These are phyloP conservation scores for Debaryomyces fabryi DNA, from an alignment of 1,139 yeast genomes.

Conservation along the genomic window DNA sequence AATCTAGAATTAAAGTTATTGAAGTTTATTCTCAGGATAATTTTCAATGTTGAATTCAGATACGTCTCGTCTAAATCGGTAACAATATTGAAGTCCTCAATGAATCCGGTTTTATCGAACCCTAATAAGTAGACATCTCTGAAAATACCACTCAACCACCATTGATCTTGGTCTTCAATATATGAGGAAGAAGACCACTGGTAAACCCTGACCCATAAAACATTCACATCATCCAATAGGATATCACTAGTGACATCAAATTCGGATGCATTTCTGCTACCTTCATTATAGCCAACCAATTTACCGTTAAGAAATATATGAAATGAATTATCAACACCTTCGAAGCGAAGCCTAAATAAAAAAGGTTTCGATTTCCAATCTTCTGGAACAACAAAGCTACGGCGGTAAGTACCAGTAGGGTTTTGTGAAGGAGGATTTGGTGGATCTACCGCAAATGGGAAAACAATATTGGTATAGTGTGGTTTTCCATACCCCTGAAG, in stretches of 20 bases:
- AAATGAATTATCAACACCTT: slow-evolving; percentile 36
- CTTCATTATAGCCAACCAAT: slow-evolving; percentile 32
- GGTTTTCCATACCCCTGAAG: slow-evolving; percentile 35
- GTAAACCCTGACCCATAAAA: slow-evolving; percentile 28
- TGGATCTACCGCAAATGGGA: slow-evolving; percentile 34
- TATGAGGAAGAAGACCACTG: slow-evolving; percentile 35
- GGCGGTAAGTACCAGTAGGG: slow-evolving; percentile 35
- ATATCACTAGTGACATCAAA: slow-evolving; percentile 21
- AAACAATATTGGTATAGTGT: slow-evolving; percentile 32
- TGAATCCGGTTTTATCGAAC: slow-evolving; percentile 14
- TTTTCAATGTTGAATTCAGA: slow-evolving; percentile 9
- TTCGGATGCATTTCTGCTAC: slow-evolving; percentile 34
- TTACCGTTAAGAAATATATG: slow-evolving; percentile 30
- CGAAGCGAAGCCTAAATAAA: slow-evolving; percentile 28
- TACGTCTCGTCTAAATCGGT: slow-evolving; percentile 17
- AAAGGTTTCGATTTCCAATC: slow-evolving; percentile 13
- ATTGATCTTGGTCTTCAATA: slow-evolving; percentile 39
- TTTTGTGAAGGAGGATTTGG: slow-evolving; percentile 34
- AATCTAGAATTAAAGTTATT: neutral
- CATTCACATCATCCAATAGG: slow-evolving; percentile 14
- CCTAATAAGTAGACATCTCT: slow-evolving; percentile 21
- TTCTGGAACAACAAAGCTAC: slow-evolving; percentile 20
- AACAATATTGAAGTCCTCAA: slow-evolving; percentile 16
- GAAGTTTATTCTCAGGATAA: slow-evolving; percentile 2
- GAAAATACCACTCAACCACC: slow-evolving; percentile 36